Base-by-base conservation (phyloP, 2,329 filamentous ascomycete species). In the Thelonectria discophora region DNA sequence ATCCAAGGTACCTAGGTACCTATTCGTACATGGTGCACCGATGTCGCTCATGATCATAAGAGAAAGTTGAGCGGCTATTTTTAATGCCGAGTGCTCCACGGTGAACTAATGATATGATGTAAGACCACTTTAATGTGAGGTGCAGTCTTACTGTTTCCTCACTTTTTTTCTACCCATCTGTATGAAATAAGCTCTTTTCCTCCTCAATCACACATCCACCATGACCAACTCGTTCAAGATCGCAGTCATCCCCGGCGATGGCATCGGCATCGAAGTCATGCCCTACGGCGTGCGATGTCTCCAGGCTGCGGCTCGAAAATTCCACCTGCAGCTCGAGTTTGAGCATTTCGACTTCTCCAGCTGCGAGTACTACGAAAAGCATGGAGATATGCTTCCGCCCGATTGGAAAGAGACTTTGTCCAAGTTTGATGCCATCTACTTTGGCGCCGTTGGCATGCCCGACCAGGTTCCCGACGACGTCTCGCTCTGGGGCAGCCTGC, bases 241-340 rank as follows among this genome's bases (percentile, higher is more conserved):
- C 63, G 88, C 88, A n/a, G 83, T 81, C 30, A 89, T 91, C 56
- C 87, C 88, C 0, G 89, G 86, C 8, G 89, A 91, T 70, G 89
- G 89, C 55, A 91, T 91, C 62, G 89, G 89, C 2, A 83, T 83
- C 1, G 89, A 91, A 74, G 88, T 91, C 11, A 85, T 90, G 74
- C 78, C 82, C 32, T 87, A 87, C 1, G 88, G 87, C 2, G 84
- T 90, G 5, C 78, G 81, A 27, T 88, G 87, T 10, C 79, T 91
- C 50, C 75, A 88, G 67, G 81, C 82, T 11, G 75, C 84, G 1
- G 80, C 79, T 24, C 70, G 78, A 17, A 74, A 82, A 2, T 82
- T 84, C 62, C 76, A 79, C 39, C 79, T 86, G 0, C 83, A 86
- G 54, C 75, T 91, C 1, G 74, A 83, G 1, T 89, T 90, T 64